phyloP scores from a whole-genome alignment of 2,329 filamentous ascomycete species.

The Cytospora chrysosperma region DNA sequence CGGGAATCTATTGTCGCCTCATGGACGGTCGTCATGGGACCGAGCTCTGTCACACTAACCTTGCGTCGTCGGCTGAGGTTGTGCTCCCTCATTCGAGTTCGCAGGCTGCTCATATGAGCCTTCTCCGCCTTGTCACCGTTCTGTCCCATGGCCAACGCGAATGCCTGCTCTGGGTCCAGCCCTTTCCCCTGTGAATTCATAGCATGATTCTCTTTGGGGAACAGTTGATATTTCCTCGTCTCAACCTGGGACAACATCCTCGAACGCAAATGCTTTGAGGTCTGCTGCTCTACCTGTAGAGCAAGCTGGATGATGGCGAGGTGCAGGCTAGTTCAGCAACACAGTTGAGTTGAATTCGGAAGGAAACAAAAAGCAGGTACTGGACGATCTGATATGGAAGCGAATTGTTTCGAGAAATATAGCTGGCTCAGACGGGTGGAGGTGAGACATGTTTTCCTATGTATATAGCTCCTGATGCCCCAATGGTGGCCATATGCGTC shows the following conservation, averaged over 20 bases:
- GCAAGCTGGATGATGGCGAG: constrained; percentile 3
- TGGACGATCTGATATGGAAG: constrained; percentile 16
- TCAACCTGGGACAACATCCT: constrained; percentile 61
- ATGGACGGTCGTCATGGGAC: constrained; percentile 68
- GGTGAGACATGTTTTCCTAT: constrained; percentile 52
- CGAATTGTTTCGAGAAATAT: constrained; percentile 36
- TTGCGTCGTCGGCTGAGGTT: constrained; percentile 59
- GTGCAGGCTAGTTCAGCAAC: constrained; percentile 15
- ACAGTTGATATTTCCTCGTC: constrained; percentile 59
- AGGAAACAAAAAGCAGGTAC: neutral
- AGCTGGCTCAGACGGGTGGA: constrained; percentile 44
- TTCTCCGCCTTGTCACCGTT: constrained; percentile 42
- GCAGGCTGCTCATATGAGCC: constrained; percentile 40
- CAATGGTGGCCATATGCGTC: constrained; percentile 43
- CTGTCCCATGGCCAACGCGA: constrained; percentile 43
- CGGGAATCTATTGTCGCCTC: constrained; percentile 69
- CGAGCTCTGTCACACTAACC: constrained; percentile 62
- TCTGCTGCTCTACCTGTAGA: constrained; percentile 30
- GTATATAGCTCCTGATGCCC: constrained; percentile 49
- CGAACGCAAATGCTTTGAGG: constrained; percentile 52
- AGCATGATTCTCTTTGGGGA: constrained; percentile 53
- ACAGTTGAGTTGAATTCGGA: constrained; percentile 25
- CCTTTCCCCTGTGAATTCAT: constrained; percentile 42
- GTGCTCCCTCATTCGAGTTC: constrained; percentile 57
- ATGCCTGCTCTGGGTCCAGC: constrained; percentile 51